phyloP scores from a whole-genome alignment of 1,284 basidiomycete species.

The Naganishia liquefaciens region DNA sequence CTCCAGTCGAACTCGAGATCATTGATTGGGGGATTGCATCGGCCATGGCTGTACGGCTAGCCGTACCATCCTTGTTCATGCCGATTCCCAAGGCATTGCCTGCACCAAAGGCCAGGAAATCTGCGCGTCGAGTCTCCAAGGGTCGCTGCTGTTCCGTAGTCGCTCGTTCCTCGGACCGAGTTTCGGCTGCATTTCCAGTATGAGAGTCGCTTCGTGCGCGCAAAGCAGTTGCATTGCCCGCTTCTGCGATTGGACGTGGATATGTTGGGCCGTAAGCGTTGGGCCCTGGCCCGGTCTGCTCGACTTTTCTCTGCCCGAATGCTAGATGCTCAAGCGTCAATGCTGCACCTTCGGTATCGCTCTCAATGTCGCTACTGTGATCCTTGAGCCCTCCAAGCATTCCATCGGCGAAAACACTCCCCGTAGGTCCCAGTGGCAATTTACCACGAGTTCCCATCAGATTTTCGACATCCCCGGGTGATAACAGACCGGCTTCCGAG shows the following conservation, averaged over 20 bases:
- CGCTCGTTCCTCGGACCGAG: not conserved
- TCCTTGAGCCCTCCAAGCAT: not conserved
- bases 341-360: constrained; percentile 54
- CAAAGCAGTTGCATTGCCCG: not conserved
- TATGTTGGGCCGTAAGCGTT: constrained; percentile 25
- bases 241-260: constrained; percentile 13
- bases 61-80: constrained; percentile 1
- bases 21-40: constrained; percentile 26
- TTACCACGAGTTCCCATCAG: constrained; percentile 39
- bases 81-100: constrained; percentile 23
- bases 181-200: constrained; percentile 1
- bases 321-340: constrained; percentile 54
- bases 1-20: constrained; percentile 14
- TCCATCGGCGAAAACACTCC: constrained; percentile 1
- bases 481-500: constrained; percentile 46
- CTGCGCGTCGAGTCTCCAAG: constrained; percentile 8
- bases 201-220: constrained; percentile 17
- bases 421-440: constrained; percentile 11
- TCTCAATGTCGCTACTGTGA: constrained; percentile 40
- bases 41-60: constrained; percentile 13
- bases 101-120: constrained; percentile 23
- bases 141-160: constrained; percentile 1
- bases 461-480: constrained; percentile 49
- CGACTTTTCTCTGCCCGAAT: constrained; percentile 45
- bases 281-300: constrained; percentile 27